These are phyloP conservation scores for Suillus subluteus DNA, from an alignment of 768 basidiomycete species.

Conservation along the genomic window DNA sequence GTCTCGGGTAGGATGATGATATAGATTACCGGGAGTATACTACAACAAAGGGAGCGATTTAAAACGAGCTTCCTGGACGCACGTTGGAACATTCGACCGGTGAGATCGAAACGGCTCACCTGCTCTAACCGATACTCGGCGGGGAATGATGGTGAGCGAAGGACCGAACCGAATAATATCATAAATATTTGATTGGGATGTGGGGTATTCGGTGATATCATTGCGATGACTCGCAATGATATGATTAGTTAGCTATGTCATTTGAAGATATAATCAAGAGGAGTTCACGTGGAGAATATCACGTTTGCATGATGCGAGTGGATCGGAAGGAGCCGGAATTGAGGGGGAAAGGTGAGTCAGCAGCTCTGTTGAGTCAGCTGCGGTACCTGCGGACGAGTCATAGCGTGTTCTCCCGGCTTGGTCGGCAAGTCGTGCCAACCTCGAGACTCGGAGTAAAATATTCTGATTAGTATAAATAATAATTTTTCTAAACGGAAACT, in stretches of 20 bases:
- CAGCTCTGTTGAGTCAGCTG: slow-evolving; percentile 20
- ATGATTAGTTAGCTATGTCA: background rate
- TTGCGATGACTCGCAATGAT: background rate
- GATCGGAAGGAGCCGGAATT: slow-evolving; percentile 12
- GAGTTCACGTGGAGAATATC: background rate
- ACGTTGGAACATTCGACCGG: background rate
- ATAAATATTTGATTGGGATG: background rate
- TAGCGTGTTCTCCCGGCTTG: background rate
- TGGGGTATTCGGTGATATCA: background rate
- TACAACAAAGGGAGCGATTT: background rate
- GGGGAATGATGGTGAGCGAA: background rate
- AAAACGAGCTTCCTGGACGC: too few species aligned
- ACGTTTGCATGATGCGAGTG: background rate
- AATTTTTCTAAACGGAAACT: slow-evolving; percentile 22
- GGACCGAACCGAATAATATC: background rate
- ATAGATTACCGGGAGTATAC: background rate
- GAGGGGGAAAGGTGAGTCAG: slow-evolving; percentile 21
- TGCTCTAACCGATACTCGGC: too few species aligned
- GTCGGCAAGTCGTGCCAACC: slow-evolving; percentile 10
- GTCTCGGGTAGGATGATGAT: background rate
- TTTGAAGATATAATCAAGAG: background rate
- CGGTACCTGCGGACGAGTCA: slow-evolving; percentile 13
- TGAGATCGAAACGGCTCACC: background rate
- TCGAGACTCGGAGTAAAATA: background rate
- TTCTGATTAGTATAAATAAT: background rate